Percentiles rank a stretch among this genome's conserved stretches.
These are phyloP conservation scores for Chamaenerion angustifolium DNA, from an alignment of 345 rosid genomes.

Conservation along the genomic window DNA sequence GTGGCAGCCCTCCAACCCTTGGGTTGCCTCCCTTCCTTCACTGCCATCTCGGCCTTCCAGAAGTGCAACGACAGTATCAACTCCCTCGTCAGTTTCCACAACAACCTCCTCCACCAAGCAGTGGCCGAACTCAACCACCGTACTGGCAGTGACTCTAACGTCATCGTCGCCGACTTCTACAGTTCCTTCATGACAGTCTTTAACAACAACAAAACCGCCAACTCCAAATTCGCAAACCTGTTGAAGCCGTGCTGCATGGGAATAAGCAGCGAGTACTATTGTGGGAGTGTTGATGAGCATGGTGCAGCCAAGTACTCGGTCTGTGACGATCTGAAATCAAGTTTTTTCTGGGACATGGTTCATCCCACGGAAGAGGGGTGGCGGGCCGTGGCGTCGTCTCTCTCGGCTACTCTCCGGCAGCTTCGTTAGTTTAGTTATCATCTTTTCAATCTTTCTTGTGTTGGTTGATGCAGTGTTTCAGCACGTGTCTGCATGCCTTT, in stretches of 20 bases:
- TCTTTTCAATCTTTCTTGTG: neutral
- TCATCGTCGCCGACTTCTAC: conserved; percentile 44
- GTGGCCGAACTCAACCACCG: conserved; percentile 32
- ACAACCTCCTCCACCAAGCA: conserved; percentile 30
- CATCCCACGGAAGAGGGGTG: conserved; percentile 34
- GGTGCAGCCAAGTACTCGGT: conserved; percentile 15
- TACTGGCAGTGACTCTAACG: conserved; percentile 16
- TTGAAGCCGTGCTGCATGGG: conserved; percentile 24
- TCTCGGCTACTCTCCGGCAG: conserved; percentile 11
- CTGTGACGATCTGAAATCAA: conserved; percentile 15
- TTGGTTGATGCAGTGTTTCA: no score
- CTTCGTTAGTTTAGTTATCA: conserved; percentile 1
- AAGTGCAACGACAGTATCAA: conserved; percentile 36
- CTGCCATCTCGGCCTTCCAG: conserved; percentile 21
- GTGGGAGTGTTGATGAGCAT: conserved; percentile 9
- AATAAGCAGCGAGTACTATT: neutral
- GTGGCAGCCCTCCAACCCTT: conserved; percentile 44
- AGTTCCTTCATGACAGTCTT: conserved; percentile 39
- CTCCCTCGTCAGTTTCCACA: conserved; percentile 33
- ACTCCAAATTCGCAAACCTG: conserved; percentile 32
- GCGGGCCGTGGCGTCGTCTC: conserved; percentile 18
- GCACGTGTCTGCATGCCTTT: no score
- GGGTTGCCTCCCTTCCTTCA: conserved; percentile 57
- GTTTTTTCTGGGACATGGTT: conserved; percentile 25
- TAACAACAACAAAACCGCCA: conserved; percentile 21